These are phyloP conservation scores for Glycyrrhiza uralensis DNA, from an alignment of 306 rosid species.

Conservation along the genomic window DNA sequence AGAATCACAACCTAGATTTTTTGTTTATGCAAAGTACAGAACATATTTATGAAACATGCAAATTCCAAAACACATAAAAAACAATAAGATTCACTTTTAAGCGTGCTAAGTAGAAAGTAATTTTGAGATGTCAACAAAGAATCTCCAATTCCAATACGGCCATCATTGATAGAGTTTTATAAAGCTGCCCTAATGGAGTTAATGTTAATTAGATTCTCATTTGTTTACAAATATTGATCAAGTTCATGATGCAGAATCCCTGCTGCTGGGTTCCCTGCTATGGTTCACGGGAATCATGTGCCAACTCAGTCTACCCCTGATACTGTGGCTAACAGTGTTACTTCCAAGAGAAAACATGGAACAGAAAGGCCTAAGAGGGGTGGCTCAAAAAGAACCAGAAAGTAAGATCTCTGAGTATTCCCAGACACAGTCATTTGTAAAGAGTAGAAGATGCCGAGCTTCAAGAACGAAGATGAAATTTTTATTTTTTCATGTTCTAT, in stretches of 20 bases:
- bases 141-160: neutral
- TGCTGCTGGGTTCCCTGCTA: conserved; percentile 99
- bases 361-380: conserved; percentile 47
- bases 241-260: conserved; percentile 71
- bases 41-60: neutral
- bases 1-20: neutral
- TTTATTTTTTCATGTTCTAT: neutral
- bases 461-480: conserved; percentile 68
- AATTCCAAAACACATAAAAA: neutral
- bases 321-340: conserved; percentile 34
- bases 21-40: neutral
- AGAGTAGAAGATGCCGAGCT: conserved; percentile 69
- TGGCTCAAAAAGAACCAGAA: conserved; percentile 45
- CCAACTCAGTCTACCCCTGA: conserved; percentile 52
- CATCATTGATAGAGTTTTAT: neutral
- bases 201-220: neutral
- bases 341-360: conserved; percentile 41
- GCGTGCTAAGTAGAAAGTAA: neutral
- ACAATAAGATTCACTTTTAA: neutral
- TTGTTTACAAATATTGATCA: conserved; percentile 13
- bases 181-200: neutral
- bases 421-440: conserved; percentile 39
- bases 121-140: conserved; percentile 2
- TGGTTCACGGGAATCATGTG: conserved; percentile 79
- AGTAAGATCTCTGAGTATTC: conserved; percentile 31